Conservation (phyloP, 2,329 filamentous ascomycete genomes). For the Phyllosticta citrichinensis region DNA sequence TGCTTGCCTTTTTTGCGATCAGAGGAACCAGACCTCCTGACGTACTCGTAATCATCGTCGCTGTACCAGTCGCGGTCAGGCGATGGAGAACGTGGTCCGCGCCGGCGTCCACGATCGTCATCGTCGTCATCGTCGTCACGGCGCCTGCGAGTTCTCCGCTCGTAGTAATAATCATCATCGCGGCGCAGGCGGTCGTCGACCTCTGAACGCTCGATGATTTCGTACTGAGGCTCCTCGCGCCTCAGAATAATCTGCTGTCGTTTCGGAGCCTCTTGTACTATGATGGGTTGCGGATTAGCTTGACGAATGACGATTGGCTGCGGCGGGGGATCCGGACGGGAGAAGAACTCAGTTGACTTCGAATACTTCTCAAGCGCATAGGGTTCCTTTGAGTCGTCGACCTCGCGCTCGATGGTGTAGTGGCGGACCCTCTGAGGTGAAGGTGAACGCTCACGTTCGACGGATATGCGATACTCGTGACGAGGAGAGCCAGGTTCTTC, state of each 20-base stretch:
- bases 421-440: conserved; percentile 29
- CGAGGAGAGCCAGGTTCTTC: conserved; percentile 31
- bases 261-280: conserved; percentile 42
- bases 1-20: conserved; percentile 31
- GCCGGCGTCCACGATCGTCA: conserved; percentile 27
- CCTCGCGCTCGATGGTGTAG: conserved; percentile 32
- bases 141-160: conserved; percentile 46
- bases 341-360: conserved; percentile 43
- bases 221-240: conserved; percentile 48
- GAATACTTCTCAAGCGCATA: conserved; percentile 43
- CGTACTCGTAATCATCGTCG: conserved; percentile 53
- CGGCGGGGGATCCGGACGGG: conserved; percentile 31
- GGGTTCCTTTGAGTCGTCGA: conserved; percentile 28
- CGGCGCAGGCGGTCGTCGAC: conserved; percentile 40
- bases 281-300: conserved; percentile 42
- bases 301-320: conserved; percentile 42
- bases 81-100: conserved; percentile 18
- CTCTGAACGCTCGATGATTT: conserved; percentile 50
- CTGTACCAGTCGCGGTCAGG: conserved; percentile 35
- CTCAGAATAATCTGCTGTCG: conserved; percentile 37
- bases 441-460: conserved; percentile 30
- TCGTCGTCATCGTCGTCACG: conserved; percentile 27
- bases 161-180: conserved; percentile 54
- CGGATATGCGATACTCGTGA: conserved; percentile 42
- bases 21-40: conserved; percentile 36